Conservation (phyloP, 352 stramenopile genomes). For the Thraustochytrium sp. region DNA sequence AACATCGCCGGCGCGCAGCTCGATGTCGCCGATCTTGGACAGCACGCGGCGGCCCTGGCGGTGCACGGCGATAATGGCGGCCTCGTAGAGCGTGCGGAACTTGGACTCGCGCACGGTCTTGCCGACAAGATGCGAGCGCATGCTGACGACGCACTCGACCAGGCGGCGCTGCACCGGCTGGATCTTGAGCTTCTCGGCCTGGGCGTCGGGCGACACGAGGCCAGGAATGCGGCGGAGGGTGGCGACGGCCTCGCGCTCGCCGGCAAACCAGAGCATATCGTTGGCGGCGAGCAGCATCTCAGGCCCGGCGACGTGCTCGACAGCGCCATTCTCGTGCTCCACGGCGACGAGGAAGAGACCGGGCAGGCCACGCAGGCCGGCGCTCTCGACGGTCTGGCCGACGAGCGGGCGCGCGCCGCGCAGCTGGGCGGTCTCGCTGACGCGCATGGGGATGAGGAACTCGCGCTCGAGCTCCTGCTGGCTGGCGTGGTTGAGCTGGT, state of each 20-base stretch:
- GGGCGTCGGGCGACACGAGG: background rate
- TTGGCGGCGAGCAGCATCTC: background rate
- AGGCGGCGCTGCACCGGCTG: slow-evolving; percentile 12
- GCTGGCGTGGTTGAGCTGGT: background rate
- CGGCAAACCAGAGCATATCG: slow-evolving; percentile 41
- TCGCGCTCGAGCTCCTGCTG: slow-evolving; percentile 30
- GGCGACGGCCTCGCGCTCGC: slow-evolving; percentile 24
- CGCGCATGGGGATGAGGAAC: slow-evolving; percentile 42
- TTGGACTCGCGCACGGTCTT: slow-evolving; percentile 42
- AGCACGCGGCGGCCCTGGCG: slow-evolving; percentile 40
- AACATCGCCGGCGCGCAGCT: slow-evolving; percentile 40
- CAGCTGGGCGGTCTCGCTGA: slow-evolving; percentile 15
- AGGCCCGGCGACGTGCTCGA: slow-evolving; percentile 39
- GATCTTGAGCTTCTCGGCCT: slow-evolving; percentile 41
- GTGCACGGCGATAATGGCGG: slow-evolving; percentile 44
- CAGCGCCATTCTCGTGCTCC: background rate
- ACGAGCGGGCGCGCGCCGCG: slow-evolving; percentile 18
- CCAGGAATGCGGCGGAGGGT: slow-evolving; percentile 39
- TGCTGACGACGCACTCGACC: slow-evolving; percentile 41
- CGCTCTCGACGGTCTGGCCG: slow-evolving; percentile 33
- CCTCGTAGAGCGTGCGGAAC: slow-evolving; percentile 38
- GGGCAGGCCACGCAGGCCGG: slow-evolving; percentile 31
- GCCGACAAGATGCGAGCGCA: slow-evolving; percentile 23
- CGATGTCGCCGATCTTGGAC: slow-evolving; percentile 45
- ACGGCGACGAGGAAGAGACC: slow-evolving; percentile 37